Conservation (phyloP, 768 basidiomycete species). For the Gloeostereum incarnatum region DNA sequence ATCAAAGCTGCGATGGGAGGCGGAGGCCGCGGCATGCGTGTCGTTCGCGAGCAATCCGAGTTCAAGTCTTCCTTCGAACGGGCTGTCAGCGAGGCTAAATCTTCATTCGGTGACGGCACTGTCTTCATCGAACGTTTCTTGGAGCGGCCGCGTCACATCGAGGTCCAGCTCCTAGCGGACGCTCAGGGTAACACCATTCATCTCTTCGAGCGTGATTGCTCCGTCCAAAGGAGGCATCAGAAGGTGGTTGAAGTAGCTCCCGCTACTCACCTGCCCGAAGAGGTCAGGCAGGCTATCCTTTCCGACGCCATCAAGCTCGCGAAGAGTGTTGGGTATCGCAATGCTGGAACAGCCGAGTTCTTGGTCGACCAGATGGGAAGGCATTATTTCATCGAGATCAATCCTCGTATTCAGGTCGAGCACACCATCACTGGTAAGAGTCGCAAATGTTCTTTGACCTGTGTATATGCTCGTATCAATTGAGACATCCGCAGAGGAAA, state of each 20-base stretch:
- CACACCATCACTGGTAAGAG: conserved; percentile 91
- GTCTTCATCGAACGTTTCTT: conserved; percentile 99
- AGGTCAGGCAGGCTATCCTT: conserved; percentile 82
- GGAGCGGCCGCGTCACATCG: conserved; percentile 95
- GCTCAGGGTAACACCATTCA: conserved; percentile 90
- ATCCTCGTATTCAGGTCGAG: conserved; percentile 99
- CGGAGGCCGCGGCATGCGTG: conserved; percentile 98
- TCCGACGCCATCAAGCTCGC: conserved; percentile 91
- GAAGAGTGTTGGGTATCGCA: conserved; percentile 88
- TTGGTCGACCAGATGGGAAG: conserved; percentile 93
- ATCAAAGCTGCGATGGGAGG: conserved; percentile 99
- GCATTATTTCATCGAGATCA: conserved; percentile 99
- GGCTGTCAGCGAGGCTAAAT: conserved; percentile 90
- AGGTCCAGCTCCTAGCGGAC: conserved; percentile 93
- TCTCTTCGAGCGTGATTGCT: conserved; percentile 98
- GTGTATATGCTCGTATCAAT: conserved; percentile 6
- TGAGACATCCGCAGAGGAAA: conserved; percentile 65
- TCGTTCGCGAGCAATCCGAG: conserved; percentile 88
- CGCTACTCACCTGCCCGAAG: conserved; percentile 88
- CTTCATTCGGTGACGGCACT: conserved; percentile 96
- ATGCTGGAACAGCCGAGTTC: conserved; percentile 98
- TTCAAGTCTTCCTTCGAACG: conserved; percentile 87
- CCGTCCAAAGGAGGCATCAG: conserved; percentile 95
- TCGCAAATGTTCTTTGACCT: conserved; percentile 4
- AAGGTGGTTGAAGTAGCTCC: conserved; percentile 99